These are phyloP conservation scores for Withania somnifera DNA, from an alignment of 305 asterid genomes.

Conservation along the genomic window DNA sequence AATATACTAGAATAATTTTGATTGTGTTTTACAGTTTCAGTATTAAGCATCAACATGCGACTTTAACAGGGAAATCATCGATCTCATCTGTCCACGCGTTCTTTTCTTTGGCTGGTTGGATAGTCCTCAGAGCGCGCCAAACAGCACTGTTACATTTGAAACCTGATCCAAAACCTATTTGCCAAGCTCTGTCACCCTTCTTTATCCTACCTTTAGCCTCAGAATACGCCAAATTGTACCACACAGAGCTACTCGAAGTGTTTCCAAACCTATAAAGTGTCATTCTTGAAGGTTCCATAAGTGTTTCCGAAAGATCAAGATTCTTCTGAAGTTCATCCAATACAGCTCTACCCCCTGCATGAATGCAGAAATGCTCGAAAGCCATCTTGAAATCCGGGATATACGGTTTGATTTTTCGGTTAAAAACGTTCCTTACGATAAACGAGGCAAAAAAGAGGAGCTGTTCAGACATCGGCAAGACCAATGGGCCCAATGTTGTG, in stretches of 20 bases:
- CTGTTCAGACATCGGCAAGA: constrained; percentile 3
- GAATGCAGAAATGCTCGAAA: constrained; percentile 3
- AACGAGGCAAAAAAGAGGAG: background rate
- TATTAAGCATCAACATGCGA: background rate
- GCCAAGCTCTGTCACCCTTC: background rate
- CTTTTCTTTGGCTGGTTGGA: background rate
- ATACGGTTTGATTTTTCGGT: background rate
- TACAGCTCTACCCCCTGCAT: background rate
- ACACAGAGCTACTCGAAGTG: background rate
- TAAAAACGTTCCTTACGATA: background rate
- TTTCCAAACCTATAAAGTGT: constrained; percentile 1
- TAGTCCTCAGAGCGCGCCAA: background rate
- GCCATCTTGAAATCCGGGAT: constrained; percentile 5
- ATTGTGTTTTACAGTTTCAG: background rate
- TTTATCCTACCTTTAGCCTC: constrained; percentile 1
- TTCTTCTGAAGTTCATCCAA: background rate
- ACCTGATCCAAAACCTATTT: background rate
- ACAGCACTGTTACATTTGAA: constrained; percentile 1
- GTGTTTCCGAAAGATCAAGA: background rate
- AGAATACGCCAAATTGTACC: background rate
- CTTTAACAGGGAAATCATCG: background rate
- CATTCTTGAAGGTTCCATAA: background rate
- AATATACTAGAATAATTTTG: background rate
- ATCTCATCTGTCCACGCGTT: background rate
- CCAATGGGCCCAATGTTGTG: background rate